Base-by-base conservation (phyloP, 2,329 filamentous ascomycete genomes). In the Harringtonia aguacate region DNA sequence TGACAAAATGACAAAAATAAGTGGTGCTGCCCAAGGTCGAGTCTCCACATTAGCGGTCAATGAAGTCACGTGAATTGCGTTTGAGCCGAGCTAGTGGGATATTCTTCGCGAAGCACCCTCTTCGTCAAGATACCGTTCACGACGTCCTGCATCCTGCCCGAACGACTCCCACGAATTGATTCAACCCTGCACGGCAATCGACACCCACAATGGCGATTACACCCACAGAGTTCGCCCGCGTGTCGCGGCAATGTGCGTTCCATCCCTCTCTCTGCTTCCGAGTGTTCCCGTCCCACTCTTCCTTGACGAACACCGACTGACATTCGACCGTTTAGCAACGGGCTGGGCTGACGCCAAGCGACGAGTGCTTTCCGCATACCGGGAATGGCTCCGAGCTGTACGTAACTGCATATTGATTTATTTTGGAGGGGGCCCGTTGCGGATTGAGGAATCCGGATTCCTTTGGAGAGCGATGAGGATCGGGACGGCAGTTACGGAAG, bases 301-400 rank as follows among this genome's bases (percentile, higher is more conserved):
- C 27, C n/a, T 17, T 8, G 2, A 20, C 15, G 46, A 47, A 17
- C 15, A 10, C n/a, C 33, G 12, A 39, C 30, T 13, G 28, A 43
- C 40, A 6, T 15, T 46, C 12, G 24, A 17, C 22, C 28, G 50
- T 36, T 59, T 63, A 95, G 90, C 90, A 62, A 72, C 78, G 69
- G 94, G 84, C 73, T 95, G 86, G 88, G 61, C 68, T 56, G 88
- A 97, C 73, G 90, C 90, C 58, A 86, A 85, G 68, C 74, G 72
- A 63, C 80, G 90, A 73, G 92, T 95, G 52, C 67, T 95, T 56
- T 79, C 80, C 61, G 84, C 86, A 56, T 98, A 98, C 72, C 78
- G 92, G 63, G 84, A 90, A 72, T 98, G 92, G 92, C 78, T 97
- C 57, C 82, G 92, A 73, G 82, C 87, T 67, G 92, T 98, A 83